Base-by-base conservation (phyloP, 1,284 basidiomycete genomes). In the Irpex sp. region DNA sequence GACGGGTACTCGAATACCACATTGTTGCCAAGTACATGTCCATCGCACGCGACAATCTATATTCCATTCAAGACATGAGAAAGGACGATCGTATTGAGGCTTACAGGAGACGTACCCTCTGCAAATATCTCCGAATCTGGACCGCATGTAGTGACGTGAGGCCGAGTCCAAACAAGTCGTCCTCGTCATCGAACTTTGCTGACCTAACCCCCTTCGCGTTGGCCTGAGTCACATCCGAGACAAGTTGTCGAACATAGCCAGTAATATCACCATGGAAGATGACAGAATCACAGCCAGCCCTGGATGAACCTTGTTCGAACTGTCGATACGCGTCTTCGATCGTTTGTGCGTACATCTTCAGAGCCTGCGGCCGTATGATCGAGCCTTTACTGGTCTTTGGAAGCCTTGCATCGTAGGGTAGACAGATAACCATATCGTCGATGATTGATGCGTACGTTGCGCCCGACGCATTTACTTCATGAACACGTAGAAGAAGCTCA, bases 321-420 rank as follows among this genome's bases (percentile, higher is more conserved):
- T 60, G 61, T 5, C 44, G 9, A 49, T 62, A 65, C 36, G 64
- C 57, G 19, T 58, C 44, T 5, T 65, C 58, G 0, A 65, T 65
- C 5, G 31, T 17, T 2, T 21, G n/a, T 4, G 64, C 61, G 31
- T 59, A 65, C n/a, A 47, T 26, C 13, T 47, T 21, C 26, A 65
- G 21, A 38, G 64, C 64, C 26, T 37, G 54, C 7, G 60, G 64
- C 9, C 64, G 61, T 17, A 62, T 51, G 5, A 65, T 51, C 4
- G 61, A 65, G 11, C 64, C 64, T 37, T 65, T 65, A 36, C 64
- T 65, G 6, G 64, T 65, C 58, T 62, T 62, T 4, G 64, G 64
- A 4, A 65, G 58, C 8, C 11, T 57, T 4, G 51, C 31, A 6
- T 34, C 37, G 4, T 26, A 5, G 36, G 57, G 52, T 13, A 65